These are phyloP conservation scores for Malassezia caprae DNA, from an alignment of 1,284 basidiomycete genomes.

Conservation along the genomic window DNA sequence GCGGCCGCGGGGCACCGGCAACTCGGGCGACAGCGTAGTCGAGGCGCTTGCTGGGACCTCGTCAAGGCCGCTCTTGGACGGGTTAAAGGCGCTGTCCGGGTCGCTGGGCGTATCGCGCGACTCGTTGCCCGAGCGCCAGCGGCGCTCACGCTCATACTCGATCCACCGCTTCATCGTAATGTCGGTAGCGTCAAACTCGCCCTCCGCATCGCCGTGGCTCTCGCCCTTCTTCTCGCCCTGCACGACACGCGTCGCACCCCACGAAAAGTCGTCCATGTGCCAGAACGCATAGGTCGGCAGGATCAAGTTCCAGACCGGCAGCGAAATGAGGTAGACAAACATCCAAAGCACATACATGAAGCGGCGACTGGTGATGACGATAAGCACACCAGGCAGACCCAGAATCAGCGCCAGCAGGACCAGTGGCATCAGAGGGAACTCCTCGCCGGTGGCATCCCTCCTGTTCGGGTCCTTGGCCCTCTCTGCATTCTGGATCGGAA, in stretches of 20 bases:
- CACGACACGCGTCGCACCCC: slow-evolving; percentile 50
- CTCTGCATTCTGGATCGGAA: slow-evolving; percentile 1
- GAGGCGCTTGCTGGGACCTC: slow-evolving; percentile 8
- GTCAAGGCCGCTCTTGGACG: slow-evolving; percentile 24
- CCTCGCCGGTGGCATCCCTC: not conserved
- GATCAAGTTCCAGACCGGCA: slow-evolving; percentile 51
- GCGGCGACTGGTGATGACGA: slow-evolving; percentile 50
- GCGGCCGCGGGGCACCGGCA: slow-evolving; percentile 23
- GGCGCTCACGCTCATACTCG: slow-evolving; percentile 89
- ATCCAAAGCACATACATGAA: slow-evolving; percentile 51
- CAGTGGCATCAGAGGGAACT: slow-evolving; percentile 38
- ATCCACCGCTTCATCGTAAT: slow-evolving; percentile 99
- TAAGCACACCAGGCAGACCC: slow-evolving; percentile 51
- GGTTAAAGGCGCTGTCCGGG: slow-evolving; percentile 32
- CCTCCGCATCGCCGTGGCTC: slow-evolving; percentile 52
- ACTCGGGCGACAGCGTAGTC: not conserved
- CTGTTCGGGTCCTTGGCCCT: not conserved
- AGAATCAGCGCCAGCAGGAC: slow-evolving; percentile 50
- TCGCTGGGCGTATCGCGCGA: slow-evolving; percentile 66
- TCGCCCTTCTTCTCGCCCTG: slow-evolving; percentile 44
- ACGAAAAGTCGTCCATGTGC: slow-evolving; percentile 51
- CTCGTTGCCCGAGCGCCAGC: slow-evolving; percentile 76
- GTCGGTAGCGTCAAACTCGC: slow-evolving; percentile 86
- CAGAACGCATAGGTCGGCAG: slow-evolving; percentile 48
- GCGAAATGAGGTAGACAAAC: slow-evolving; percentile 50